Evolutionary conservation across 352 stramenopile genomes (phyloP).

Genomic region (Bremia lactucae): DNA sequence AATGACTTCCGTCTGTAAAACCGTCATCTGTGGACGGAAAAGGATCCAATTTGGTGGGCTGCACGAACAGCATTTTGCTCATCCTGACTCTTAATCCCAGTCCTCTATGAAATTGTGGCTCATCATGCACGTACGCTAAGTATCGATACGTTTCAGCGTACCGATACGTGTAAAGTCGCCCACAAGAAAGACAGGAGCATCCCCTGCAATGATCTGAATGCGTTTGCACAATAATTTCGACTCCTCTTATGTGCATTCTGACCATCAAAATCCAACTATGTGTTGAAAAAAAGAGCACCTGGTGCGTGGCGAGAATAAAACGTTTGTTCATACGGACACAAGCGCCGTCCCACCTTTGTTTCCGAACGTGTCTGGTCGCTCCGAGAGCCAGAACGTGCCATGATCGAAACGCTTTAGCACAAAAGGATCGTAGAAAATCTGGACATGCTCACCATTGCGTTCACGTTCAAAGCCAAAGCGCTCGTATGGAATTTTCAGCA

Average conservation of each 20-base stretch:
- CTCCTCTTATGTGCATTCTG: slow-evolving; percentile 33
- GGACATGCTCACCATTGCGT: slow-evolving; percentile 63
- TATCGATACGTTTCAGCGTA: slow-evolving; percentile 73
- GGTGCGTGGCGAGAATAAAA: slow-evolving; percentile 39
- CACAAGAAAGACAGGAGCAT: slow-evolving; percentile 61
- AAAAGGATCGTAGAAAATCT: slow-evolving; percentile 68
- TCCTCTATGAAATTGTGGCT: slow-evolving; percentile 58
- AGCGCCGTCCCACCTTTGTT: slow-evolving; percentile 59
- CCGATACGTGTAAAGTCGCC: slow-evolving; percentile 81
- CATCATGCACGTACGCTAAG: slow-evolving; percentile 50
- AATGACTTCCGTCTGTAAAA: slow-evolving; percentile 72
- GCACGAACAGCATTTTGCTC: slow-evolving; percentile 50
- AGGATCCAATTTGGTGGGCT: slow-evolving; percentile 87
- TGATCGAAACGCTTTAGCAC: slow-evolving; percentile 40
- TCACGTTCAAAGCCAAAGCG: slow-evolving; percentile 63
- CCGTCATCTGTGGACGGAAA: slow-evolving; percentile 65
- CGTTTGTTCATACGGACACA: slow-evolving; percentile 63
- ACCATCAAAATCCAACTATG: slow-evolving; percentile 61
- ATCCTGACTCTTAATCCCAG: slow-evolving; percentile 66
- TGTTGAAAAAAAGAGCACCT: slow-evolving; percentile 74
- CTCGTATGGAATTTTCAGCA: slow-evolving; percentile 53
- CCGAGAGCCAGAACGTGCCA: slow-evolving; percentile 69
- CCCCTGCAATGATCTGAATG: slow-evolving; percentile 43
- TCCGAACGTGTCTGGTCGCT: slow-evolving; percentile 39
- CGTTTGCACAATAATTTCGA: slow-evolving; percentile 52